These are phyloP conservation scores for Lentinus polychrous DNA, from an alignment of 1,284 basidiomycete genomes.

Conservation along the genomic window DNA sequence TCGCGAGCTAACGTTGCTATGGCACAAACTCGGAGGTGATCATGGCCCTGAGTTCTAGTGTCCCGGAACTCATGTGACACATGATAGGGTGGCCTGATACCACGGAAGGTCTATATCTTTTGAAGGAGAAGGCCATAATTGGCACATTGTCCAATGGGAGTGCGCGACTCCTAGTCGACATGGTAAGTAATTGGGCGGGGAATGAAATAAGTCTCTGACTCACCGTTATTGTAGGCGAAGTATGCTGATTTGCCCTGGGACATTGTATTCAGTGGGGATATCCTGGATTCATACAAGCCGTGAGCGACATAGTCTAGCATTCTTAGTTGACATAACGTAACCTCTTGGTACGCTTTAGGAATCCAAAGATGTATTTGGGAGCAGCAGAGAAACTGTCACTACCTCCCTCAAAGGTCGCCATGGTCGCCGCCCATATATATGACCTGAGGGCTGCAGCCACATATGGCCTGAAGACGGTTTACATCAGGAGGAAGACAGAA, in stretches of 20 bases:
- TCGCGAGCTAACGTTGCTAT: constrained; percentile 37
- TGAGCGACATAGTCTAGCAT: no score
- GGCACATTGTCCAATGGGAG: constrained; percentile 59
- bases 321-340: no score
- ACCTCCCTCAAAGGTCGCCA: constrained; percentile 41
- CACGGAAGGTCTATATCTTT: constrained; percentile 36
- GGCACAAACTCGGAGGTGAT: constrained; percentile 51
- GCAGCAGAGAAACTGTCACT: constrained; percentile 45
- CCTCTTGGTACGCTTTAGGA: constrained; percentile 25
- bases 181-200: constrained; percentile 31
- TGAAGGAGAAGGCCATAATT: constrained; percentile 47
- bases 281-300: constrained; percentile 60
- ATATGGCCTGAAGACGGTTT: constrained; percentile 51
- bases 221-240: constrained; percentile 38
- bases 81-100: constrained; percentile 51
- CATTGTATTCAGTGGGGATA: constrained; percentile 48
- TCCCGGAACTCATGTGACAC: not conserved
- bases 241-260: constrained; percentile 57
- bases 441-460: constrained; percentile 49
- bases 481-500: constrained; percentile 43
- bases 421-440: constrained; percentile 58
- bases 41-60: not conserved
- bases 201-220: not conserved
- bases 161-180: constrained; percentile 49
- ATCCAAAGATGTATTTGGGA: constrained; percentile 44